Evolutionary conservation across 371 early-diverging fungal genomes (phyloP), one percentile per base, ranked within the genome.

Genomic region (Actinomortierella wolfii): DNA sequence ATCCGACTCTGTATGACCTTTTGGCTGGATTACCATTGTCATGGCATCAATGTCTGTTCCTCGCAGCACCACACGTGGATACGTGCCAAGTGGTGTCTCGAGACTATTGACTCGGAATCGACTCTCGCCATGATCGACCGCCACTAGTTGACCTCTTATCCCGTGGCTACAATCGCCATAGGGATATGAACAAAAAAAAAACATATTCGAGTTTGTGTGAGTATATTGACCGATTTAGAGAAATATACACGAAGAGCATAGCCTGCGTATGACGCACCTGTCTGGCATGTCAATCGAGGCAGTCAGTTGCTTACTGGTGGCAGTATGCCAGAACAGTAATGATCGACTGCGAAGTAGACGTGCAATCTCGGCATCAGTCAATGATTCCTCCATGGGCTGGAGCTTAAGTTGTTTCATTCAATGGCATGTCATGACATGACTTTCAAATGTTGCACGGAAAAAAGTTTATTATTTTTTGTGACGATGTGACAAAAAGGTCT

Each of bases 71-170:
- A 78, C 82, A 18, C 70, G 76, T 23, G 78, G 61, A 47, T 81
- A 81, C 0, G 60, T 61, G 7, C 86, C 86, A 44, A 83, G 61
- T 1, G 79, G 82, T 15, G 84, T 78, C 57, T 81, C 63, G 18
- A 85, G 54, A 3, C 61, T 39, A 57, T 83, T 64, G 21, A 85
- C 67, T 28, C 83, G 64, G 24, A 85, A 68, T 1, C 86, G 79
- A 42, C 81, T 79, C 28, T 80, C 80, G 59, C 81, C 80, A 40
- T 78, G 64, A 28, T 85, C 86, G 8, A 77, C 77, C 1, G 76
- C 81, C 15, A 70, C 52, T 8, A 83, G 59, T 3, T 63, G 60
- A 1, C 82, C 86, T 52, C 67, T 44, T 0, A 83, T 80, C 2
- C 54, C 56, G 13, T 67, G 74, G 43, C 76, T 68, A 45, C 55